phyloP scores from a whole-genome alignment of 2,329 filamentous ascomycete species.

The Metarhizium humberi region DNA sequence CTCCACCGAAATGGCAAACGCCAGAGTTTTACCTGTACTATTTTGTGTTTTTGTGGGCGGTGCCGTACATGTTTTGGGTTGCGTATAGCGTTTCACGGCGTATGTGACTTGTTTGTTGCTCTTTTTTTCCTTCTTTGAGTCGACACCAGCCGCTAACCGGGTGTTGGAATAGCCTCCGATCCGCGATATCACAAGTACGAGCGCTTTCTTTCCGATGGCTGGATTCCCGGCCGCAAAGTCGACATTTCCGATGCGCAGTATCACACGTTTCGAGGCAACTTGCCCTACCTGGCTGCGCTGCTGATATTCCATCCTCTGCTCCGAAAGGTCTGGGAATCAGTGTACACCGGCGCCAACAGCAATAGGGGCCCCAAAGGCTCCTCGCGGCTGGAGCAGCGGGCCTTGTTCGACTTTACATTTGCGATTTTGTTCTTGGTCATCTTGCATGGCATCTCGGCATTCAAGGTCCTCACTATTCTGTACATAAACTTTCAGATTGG shows the following conservation, averaged over 20 bases:
- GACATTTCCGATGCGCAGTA: conserved; percentile 91
- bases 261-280: conserved; percentile 70
- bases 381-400: conserved; percentile 55
- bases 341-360: conserved; percentile 29
- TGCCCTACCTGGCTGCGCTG: conserved; percentile 69
- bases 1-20: conserved; percentile 73
- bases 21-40: conserved; percentile 81
- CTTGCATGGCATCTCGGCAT: conserved; percentile 75
- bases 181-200: conserved; percentile 71
- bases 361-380: conserved; percentile 35
- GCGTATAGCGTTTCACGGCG: conserved; percentile 77
- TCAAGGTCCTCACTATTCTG: conserved; percentile 76
- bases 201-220: conserved; percentile 64
- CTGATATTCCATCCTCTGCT: conserved; percentile 71
- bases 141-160: conserved; percentile 7
- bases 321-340: conserved; percentile 59
- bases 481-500: conserved; percentile 74
- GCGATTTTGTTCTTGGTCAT: conserved; percentile 68
- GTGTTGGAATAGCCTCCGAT: conserved; percentile 54
- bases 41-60: conserved; percentile 50
- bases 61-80: conserved; percentile 89
- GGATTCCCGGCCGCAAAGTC: conserved; percentile 87
- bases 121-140: conserved; percentile 2
- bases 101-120: conserved; percentile 28
- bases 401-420: conserved; percentile 76